Base-by-base conservation (phyloP, 192 early-diverging fungal genomes). In the Backusella tarrabulga region DNA sequence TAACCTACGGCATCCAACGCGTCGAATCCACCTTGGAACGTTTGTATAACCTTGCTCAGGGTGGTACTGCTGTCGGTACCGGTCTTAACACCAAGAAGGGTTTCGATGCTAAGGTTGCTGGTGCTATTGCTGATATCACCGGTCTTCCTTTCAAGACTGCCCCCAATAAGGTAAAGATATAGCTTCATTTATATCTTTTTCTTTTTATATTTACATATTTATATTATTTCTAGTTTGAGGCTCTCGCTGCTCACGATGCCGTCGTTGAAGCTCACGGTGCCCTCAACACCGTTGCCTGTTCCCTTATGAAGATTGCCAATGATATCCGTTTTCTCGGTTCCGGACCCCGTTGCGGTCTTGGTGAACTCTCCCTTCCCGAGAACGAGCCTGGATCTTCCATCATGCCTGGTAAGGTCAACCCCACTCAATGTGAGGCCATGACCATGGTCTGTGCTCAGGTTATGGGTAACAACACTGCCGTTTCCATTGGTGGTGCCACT, bases 391-490 rank as follows among this genome's bases (percentile, higher is more conserved):
- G 98, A 73, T 96, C 95, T 68, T 98, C 97, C 34, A 99, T 99
- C 81, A 98, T 99, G 98, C 97, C 97, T 46, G 98, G 98, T 71
- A 99, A 99, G 91, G 96, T 99, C 73, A 99, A 99, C 87, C 98
- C 98, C 56, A 99, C 98, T 19, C 98, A 99, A 87, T 97, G 95
- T 88, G 97, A 99, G 86, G 97, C 98, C 71, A 91, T 99, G 92
- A 99, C 76, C 23, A 99, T 99, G 98, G 95, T 98, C 42, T 97
- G 97, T 84, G 93, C 96, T 38, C 98, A 99, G 82, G 96, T 99
- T 56, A 97, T 99, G 89, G 98, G 98, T 80, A 99, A 99, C 92
- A 90, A 99, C 88, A 94, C 93, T 42, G 91, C 97, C 34, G 92
- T 99, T 72, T 90, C 95, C 29, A 82, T 98, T 80, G 94, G 94